Evolutionary conservation across 495 filamentous ascomycete genomes (phyloP), one percentile per base, ranked within the genome.

Genomic region (Chaetomidium leptoderma): DNA sequence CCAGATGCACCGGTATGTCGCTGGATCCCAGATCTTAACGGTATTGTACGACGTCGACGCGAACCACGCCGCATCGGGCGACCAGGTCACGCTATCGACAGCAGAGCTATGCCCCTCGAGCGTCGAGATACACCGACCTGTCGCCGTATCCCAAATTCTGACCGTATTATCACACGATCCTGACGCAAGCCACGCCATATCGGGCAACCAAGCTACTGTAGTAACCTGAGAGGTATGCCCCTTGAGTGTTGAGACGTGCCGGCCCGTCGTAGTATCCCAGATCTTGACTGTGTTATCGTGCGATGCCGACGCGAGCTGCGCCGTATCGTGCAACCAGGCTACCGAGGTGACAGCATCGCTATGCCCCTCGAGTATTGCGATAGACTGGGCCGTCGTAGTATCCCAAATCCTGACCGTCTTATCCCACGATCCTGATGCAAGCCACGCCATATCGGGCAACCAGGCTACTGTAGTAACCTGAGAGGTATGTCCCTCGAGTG

Each of bases 181-280:
- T 23, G 40, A 21, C 40, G 21, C 21, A 1, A 39, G 36, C 4
- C 14, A 13, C 1, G 36, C 14, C 36, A 5, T n/a, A 39, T 39
- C 36, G 10, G 9, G 36, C 14, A 13, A 39, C 36, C 36, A 39
- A 17, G 36, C 36, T 13, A 39, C 36, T 39, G 16, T 14, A n/a
- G 2, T 14, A 13, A 39, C 36, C 32, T 6, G 11, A 11, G 6
- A 6, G 32, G 6, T 33, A 33, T 33, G n/a, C n/a, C 42, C 59
- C 43, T 65, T 52, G 33, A 65, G 52, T 42, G 57, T 63, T 39
- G n/a, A 40, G 45, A 16, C 46, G 61, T 36, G 54, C 43, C 57
- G 71, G 65, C 74, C 74, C 75, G 2, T 16, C 21, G 29, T 35
- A n/a, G n/a, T n/a, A n/a, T n/a, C n/a, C n/a, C n/a, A n/a, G n/a